Percentiles rank a stretch among this genome's conserved stretches.
phyloP scores from a whole-genome alignment of 768 basidiomycete genomes.

The Pisolithus sp. region DNA sequence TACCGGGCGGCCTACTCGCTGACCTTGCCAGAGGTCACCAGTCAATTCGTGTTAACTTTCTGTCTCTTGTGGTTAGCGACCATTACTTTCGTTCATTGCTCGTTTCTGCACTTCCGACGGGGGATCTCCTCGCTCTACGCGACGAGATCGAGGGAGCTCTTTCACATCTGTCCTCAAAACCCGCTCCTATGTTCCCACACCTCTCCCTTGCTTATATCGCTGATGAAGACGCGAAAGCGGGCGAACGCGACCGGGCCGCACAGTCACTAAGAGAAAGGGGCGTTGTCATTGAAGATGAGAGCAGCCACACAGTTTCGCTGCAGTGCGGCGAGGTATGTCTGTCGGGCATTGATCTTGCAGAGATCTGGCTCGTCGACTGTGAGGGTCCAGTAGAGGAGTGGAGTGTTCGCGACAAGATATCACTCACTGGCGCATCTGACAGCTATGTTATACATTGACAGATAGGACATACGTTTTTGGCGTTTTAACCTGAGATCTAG shows the following conservation, averaged over 20 bases:
- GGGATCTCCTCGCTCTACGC: slow-evolving; percentile 45
- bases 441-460: background rate
- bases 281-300: slow-evolving; percentile 27
- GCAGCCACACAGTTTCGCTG: slow-evolving; percentile 16
- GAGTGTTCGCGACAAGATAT: slow-evolving; percentile 41
- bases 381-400: slow-evolving; percentile 56
- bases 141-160: slow-evolving; percentile 35
- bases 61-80: slow-evolving; percentile 47
- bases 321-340: slow-evolving; percentile 30
- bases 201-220: slow-evolving; percentile 69
- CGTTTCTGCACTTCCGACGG: slow-evolving; percentile 41
- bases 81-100: slow-evolving; percentile 72
- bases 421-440: background rate
- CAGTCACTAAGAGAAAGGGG: slow-evolving; percentile 35
- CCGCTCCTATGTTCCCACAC: slow-evolving; percentile 61
- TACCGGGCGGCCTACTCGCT: slow-evolving; percentile 29
- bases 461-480: background rate
- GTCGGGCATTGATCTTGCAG: slow-evolving; percentile 37
- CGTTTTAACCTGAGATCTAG: background rate
- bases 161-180: slow-evolving; percentile 29
- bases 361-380: slow-evolving; percentile 57
- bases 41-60: slow-evolving; percentile 41
- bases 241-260: slow-evolving; percentile 44
- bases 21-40: slow-evolving; percentile 32
- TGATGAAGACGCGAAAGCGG: slow-evolving; percentile 45